Evolutionary conservation across 129 eudicot species (phyloP).

Genomic region (Helichrysum umbraculigerum): DNA sequence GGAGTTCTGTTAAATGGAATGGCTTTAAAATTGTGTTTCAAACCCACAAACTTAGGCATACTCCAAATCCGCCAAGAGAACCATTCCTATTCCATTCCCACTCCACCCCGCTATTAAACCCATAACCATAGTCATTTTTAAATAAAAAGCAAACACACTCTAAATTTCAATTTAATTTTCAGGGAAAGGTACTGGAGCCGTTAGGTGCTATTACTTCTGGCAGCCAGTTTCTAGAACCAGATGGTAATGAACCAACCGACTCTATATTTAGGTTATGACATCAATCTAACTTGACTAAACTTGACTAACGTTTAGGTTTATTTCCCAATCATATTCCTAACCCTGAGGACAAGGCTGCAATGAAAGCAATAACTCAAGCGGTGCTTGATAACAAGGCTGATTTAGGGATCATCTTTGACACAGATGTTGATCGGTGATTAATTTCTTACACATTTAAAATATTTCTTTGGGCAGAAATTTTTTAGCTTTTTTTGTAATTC

Average conservation of each 20-base stretch:
- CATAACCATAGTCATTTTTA: too few relatives aligned
- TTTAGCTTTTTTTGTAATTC: slow-evolving; percentile 12
- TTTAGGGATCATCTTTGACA: slow-evolving; percentile 96
- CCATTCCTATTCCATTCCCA: too few relatives aligned
- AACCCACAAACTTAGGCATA: too few relatives aligned
- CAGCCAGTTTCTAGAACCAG: slow-evolving; percentile 97
- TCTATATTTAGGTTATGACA: not conserved
- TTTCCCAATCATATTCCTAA: slow-evolving; percentile 99
- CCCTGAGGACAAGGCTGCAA: slow-evolving; percentile 96
- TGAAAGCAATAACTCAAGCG: slow-evolving; percentile 90
- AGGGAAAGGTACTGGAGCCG: slow-evolving; percentile 97
- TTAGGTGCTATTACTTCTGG: slow-evolving; percentile 89
- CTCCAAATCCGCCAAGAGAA: too few relatives aligned
- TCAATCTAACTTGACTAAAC: not conserved
- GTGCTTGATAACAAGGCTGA: slow-evolving; percentile 91
- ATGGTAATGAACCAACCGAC: slow-evolving; percentile 52
- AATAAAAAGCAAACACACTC: too few relatives aligned
- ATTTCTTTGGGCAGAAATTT: slow-evolving; percentile 4
- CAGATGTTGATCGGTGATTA: slow-evolving; percentile 93
- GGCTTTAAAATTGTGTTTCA: too few relatives aligned
- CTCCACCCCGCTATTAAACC: too few relatives aligned
- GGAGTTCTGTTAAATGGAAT: too few relatives aligned
- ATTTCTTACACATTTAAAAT: slow-evolving; percentile 14
- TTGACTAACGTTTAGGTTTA: slow-evolving; percentile 49
- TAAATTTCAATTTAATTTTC: slow-evolving; percentile 25